Evolutionary conservation across 2,329 filamentous ascomycete genomes (phyloP).

Genomic region (Fusarium sp.): DNA sequence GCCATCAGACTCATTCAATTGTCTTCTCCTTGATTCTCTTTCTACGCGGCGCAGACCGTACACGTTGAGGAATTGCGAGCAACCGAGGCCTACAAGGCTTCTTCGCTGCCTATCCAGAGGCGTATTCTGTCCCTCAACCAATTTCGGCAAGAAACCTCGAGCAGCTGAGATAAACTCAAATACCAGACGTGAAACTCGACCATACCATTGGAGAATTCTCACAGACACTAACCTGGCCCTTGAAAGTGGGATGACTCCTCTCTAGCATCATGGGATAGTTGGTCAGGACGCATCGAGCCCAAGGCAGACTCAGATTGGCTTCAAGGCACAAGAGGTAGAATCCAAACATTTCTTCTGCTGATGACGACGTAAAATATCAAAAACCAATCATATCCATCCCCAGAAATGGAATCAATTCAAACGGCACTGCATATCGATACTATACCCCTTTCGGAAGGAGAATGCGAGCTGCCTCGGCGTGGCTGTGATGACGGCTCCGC

Average conservation of each 20-base stretch:
- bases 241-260: background rate
- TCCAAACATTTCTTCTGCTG: background rate
- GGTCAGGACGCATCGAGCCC: background rate
- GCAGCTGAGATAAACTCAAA: background rate
- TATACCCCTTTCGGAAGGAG: conserved; percentile 6
- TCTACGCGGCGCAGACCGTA: background rate
- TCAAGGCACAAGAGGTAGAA: background rate
- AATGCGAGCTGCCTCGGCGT: conserved; percentile 3
- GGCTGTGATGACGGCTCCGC: background rate
- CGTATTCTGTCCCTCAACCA: background rate
- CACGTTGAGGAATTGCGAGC: background rate
- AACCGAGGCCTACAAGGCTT: background rate
- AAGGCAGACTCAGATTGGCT: background rate
- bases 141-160: background rate
- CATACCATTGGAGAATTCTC: background rate
- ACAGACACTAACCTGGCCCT: background rate
- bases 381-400: background rate
- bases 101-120: background rate
- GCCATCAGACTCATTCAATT: background rate
- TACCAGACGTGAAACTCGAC: background rate
- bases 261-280: background rate
- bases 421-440: background rate
- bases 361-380: background rate
- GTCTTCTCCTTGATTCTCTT: background rate
- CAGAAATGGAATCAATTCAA: conserved; percentile 2